These are phyloP conservation scores for Diaporthe sp. DNA, from an alignment of 2,329 filamentous ascomycete genomes.

Conservation along the genomic window DNA sequence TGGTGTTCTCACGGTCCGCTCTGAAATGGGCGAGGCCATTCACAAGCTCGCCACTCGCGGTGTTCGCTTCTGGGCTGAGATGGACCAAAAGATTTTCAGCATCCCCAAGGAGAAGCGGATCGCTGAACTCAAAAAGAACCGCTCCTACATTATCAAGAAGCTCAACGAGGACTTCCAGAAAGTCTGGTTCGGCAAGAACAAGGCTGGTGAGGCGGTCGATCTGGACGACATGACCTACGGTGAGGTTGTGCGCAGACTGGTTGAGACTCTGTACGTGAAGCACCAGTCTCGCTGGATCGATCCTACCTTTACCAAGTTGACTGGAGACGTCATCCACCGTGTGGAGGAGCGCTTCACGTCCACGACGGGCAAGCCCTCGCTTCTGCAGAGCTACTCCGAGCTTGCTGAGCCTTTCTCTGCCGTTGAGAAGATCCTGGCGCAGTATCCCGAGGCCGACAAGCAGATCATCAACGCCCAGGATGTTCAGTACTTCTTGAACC, in stretches of 20 bases:
- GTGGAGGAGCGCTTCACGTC: constrained; percentile 95
- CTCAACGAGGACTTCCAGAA: constrained; percentile 97
- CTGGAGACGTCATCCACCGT: constrained; percentile 95
- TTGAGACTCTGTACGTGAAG: constrained; percentile 91
- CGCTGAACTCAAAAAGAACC: constrained; percentile 86
- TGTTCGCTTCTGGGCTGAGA: constrained; percentile 97
- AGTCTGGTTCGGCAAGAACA: constrained; percentile 94
- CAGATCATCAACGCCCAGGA: constrained; percentile 99
- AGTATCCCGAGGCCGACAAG: constrained; percentile 86
- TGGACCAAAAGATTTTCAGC: constrained; percentile 98
- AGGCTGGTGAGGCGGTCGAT: constrained; percentile 82
- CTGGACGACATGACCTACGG: constrained; percentile 96
- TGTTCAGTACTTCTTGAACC: constrained; percentile 93
- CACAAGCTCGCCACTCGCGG: constrained; percentile 98
- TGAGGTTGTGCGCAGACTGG: constrained; percentile 87
- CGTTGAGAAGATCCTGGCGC: constrained; percentile 80
- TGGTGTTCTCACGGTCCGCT: constrained; percentile 94
- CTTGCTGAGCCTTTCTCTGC: constrained; percentile 83
- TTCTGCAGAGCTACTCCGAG: constrained; percentile 91
- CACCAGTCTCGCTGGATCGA: constrained; percentile 95
- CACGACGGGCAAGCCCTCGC: constrained; percentile 76
- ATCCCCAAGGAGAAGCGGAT: constrained; percentile 95
- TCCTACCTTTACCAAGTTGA: constrained; percentile 81
- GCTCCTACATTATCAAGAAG: constrained; percentile 93
- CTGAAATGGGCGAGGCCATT: constrained; percentile 99